phyloP scores from a whole-genome alignment of 2,329 filamentous ascomycete species.

The Scortechinia acanthostroma region DNA sequence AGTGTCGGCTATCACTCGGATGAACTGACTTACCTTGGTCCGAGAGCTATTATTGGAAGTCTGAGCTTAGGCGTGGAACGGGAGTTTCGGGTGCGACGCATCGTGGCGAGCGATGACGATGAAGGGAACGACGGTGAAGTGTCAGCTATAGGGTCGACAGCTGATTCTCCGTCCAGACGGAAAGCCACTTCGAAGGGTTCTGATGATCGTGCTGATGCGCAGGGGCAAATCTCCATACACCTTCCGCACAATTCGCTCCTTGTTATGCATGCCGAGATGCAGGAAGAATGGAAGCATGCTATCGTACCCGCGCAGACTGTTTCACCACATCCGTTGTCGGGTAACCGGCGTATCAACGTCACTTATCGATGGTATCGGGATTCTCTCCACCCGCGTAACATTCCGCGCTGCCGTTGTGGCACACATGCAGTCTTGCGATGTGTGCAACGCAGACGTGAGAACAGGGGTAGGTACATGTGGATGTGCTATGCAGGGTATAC shows the following conservation, averaged over 20 bases:
- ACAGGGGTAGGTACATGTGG: slow-evolving; percentile 79
- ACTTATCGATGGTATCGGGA: slow-evolving; percentile 84
- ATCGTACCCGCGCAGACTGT: slow-evolving; percentile 71
- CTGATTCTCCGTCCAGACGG: slow-evolving; percentile 17
- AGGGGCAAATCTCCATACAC: slow-evolving; percentile 86
- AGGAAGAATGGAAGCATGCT: slow-evolving; percentile 91
- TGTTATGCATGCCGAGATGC: slow-evolving; percentile 96
- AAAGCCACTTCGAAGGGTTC: too few relatives aligned
- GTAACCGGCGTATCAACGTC: slow-evolving; percentile 79
- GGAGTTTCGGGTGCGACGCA: slow-evolving; percentile 79
- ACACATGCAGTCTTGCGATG: slow-evolving; percentile 67
- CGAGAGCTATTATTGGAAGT: slow-evolving; percentile 80
- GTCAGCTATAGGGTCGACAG: slow-evolving; percentile 2
- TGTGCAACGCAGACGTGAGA: slow-evolving; percentile 72
- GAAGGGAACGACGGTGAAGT: slow-evolving; percentile 9
- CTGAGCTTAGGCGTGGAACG: slow-evolving; percentile 85
- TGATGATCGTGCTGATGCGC: slow-evolving; percentile 46
- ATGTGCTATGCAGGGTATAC: slow-evolving; percentile 78
- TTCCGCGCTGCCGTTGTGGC: slow-evolving; percentile 71
- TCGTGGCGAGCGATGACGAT: slow-evolving; percentile 52
- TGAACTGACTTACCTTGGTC: slow-evolving; percentile 86
- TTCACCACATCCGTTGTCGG: slow-evolving; percentile 76
- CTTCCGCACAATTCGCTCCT: slow-evolving; percentile 89
- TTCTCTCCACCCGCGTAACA: slow-evolving; percentile 69
- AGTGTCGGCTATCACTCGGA: slow-evolving; percentile 89